Percentiles rank a stretch among this genome's conserved stretches.
These are phyloP conservation scores for Periconia macrospinosa DNA, from an alignment of 2,329 filamentous ascomycete genomes.

Conservation along the genomic window DNA sequence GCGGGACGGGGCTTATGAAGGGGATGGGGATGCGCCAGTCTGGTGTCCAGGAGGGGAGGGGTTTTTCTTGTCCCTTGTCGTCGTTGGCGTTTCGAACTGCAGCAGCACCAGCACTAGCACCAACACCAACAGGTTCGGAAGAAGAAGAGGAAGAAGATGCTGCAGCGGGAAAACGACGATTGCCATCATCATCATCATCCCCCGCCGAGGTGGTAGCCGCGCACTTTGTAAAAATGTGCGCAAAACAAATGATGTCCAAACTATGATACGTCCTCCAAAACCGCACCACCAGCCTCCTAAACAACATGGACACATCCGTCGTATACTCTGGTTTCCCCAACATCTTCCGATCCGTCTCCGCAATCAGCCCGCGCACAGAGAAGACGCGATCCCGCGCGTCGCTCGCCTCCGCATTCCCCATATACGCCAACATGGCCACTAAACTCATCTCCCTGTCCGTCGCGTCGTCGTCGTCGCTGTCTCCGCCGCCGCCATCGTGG, in stretches of 20 bases:
- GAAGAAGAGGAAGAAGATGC: constrained; percentile 6
- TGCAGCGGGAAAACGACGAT: no score
- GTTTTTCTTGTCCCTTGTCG: background rate
- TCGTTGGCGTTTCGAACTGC: no score
- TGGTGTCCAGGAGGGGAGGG: constrained; percentile 28
- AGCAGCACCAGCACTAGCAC: no score
- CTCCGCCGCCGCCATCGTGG: no score
- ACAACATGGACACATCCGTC: constrained; percentile 16
- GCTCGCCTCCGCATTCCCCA: constrained; percentile 31
- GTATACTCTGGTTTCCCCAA: constrained; percentile 29
- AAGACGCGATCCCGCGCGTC: constrained; percentile 33
- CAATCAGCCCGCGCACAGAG: constrained; percentile 33
- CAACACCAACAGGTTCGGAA: constrained; percentile 9
- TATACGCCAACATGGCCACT: constrained; percentile 30
- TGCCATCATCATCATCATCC: no score
- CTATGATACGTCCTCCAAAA: constrained; percentile 26
- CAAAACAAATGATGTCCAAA: constrained; percentile 35
- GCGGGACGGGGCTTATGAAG: constrained; percentile 33
- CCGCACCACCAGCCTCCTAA: constrained; percentile 30
- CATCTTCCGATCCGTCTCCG: constrained; percentile 20
- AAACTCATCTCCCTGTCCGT: constrained; percentile 24
- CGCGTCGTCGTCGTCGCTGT: constrained; percentile 12
- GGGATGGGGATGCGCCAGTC: constrained; percentile 31
- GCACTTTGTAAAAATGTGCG: constrained; percentile 27
- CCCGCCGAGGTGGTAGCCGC: constrained; percentile 1